Evolutionary conservation across 1,284 basidiomycete species (phyloP), one percentile per base, ranked within the genome.

Genomic region (Bjerkandera adusta): DNA sequence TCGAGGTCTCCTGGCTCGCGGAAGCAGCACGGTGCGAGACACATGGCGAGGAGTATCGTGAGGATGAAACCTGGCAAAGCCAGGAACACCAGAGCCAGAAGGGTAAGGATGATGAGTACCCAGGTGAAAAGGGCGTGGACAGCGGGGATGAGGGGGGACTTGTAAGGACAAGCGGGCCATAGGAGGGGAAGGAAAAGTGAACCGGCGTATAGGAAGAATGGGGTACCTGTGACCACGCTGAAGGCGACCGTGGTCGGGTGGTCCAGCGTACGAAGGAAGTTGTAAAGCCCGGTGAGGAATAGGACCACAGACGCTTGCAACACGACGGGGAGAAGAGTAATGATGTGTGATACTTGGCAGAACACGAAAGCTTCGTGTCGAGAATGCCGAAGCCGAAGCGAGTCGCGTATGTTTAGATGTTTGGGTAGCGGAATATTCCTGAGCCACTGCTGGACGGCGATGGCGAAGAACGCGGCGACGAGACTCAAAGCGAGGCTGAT

Each of bases 261-360:
- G 27, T 59, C 41, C 6, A 60, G 51, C 6, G 26, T 45, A 43
- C 47, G 55, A n/a, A 62, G 52, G n/a, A 59, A 50, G 15, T 53
- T 33, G 15, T 55, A 36, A 5, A 62, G 13, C 3, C 60, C 57
- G 7, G 43, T 38, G 12, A 60, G 50, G 48, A 59, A 60, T 3
- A 62, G 49, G 3, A 55, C 36, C 11, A 62, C 43, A 0, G 57
- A 51, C 12, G 51, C 16, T 32, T 62, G 58, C n/a, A 62, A 54
- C 8, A 62, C 45, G 4, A 59, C 35, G 6, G 58, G 54, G 5
- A 59, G 52, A 11, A 43, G 20, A 10, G 52, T 46, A 21, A 62
- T 36, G 36, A 62, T 55, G 13, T 48, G 15, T 3, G 53, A 50
- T 6, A 60, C 52, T 18, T 48, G 44, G 55, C 58, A 62, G 11